A percentile compares a stretch with the other conserved stretches of the same genome.
Conservation (phyloP, 192 early-diverging fungal species). For the Mortierella hygrophila region DNA sequence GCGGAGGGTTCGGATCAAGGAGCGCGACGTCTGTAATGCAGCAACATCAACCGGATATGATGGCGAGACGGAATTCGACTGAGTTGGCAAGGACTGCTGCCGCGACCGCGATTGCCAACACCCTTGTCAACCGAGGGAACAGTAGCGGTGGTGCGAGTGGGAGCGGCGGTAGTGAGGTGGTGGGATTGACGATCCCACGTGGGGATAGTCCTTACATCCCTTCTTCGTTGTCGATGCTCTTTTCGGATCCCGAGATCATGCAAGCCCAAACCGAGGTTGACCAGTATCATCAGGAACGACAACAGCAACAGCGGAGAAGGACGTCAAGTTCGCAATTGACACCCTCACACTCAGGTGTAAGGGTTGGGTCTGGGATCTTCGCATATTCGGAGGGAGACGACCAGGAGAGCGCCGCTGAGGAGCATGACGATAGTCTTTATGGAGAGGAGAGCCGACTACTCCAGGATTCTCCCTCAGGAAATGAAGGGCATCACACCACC, state of each 20-base stretch:
- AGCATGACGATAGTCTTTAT: background rate
- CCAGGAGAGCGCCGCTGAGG: background rate
- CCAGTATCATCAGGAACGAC: constrained; percentile 3
- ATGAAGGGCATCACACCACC: background rate
- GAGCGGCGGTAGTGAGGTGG: background rate
- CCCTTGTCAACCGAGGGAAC: constrained; percentile 9
- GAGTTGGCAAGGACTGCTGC: constrained; percentile 41
- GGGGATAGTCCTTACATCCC: constrained; percentile 50
- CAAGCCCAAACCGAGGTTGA: constrained; percentile 25
- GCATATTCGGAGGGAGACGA: background rate
- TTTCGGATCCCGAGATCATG: constrained; percentile 52
- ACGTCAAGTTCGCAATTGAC: background rate
- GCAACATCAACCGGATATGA: background rate
- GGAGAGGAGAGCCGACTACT: background rate
- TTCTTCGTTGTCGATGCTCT: constrained; percentile 48
- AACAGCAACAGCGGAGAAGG: background rate
- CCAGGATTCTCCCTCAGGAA: background rate
- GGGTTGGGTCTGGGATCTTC: background rate
- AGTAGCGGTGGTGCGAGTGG: background rate
- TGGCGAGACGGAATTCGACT: background rate
- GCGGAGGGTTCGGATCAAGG: background rate
- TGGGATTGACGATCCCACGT: background rate
- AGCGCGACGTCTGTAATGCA: background rate
- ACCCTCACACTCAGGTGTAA: background rate
- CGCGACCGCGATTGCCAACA: constrained; percentile 29